These are phyloP conservation scores for Stephanodiscus triporus DNA, from an alignment of 108 stramenopile species.

Conservation along the genomic window DNA sequence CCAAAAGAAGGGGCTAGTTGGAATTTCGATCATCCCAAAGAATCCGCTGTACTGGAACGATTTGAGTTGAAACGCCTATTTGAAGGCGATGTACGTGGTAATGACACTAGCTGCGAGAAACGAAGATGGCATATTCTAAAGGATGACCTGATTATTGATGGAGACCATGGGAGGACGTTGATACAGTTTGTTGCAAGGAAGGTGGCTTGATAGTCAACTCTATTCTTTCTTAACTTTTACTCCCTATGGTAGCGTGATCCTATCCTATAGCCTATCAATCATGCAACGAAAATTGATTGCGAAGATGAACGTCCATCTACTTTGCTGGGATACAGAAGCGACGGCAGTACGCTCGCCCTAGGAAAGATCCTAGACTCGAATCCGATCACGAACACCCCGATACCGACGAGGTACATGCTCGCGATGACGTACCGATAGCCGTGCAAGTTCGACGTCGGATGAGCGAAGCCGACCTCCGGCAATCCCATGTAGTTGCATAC, in stretches of 20 bases:
- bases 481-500: conserved; percentile 88
- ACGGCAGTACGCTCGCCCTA: conserved; percentile 18
- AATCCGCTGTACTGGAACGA: conserved; percentile 75
- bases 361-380: conserved; percentile 50
- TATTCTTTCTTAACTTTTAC: neutral
- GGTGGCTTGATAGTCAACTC: conserved; percentile 13
- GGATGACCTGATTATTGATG: conserved; percentile 68
- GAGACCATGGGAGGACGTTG: conserved; percentile 82
- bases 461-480: conserved; percentile 62
- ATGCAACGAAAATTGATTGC: too few relatives aligned
- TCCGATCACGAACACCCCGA: conserved; percentile 51
- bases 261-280: too few relatives aligned
- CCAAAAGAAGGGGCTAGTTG: conserved; percentile 58
- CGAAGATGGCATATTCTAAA: conserved; percentile 64
- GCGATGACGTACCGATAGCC: conserved; percentile 51
- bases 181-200: conserved; percentile 79
- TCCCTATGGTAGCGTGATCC: too few relatives aligned
- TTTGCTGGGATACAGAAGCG: conserved; percentile 7
- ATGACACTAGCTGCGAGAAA: neutral
- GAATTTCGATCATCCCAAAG: conserved; percentile 81
- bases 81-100: neutral
- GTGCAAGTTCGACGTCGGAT: conserved; percentile 45
- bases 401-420: conserved; percentile 54
- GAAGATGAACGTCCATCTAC: too few relatives aligned
- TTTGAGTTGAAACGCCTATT: conserved; percentile 63